A percentile compares a stretch with the other conserved stretches of the same genome.
These are phyloP conservation scores for Monilinia fructigena DNA, from an alignment of 2,329 filamentous ascomycete genomes.

Conservation along the genomic window DNA sequence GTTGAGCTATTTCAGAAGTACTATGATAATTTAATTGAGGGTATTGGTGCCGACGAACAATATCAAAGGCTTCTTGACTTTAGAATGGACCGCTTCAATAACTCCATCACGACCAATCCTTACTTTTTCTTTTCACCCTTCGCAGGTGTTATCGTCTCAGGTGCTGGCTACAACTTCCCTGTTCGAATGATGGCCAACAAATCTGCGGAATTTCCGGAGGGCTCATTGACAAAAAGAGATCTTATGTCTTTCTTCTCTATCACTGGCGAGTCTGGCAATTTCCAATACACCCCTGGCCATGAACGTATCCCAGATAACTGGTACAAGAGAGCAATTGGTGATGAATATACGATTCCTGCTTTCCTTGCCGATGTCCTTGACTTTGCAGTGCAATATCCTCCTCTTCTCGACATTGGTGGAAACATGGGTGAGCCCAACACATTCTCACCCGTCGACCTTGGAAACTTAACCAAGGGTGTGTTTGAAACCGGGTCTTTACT, in stretches of 20 bases:
- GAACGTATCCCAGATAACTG: slow-evolving; percentile 22
- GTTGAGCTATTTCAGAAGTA: slow-evolving; percentile 17
- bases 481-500: slow-evolving; percentile 46
- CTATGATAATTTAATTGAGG: slow-evolving; percentile 15
- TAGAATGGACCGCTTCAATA: slow-evolving; percentile 10
- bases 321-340: slow-evolving; percentile 20
- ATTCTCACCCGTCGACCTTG: slow-evolving; percentile 49
- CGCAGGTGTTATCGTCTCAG: slow-evolving; percentile 29
- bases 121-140: slow-evolving; percentile 52
- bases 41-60: slow-evolving; percentile 9
- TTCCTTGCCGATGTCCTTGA: neutral
- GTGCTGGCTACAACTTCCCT: slow-evolving; percentile 33
- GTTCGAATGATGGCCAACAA: slow-evolving; percentile 36
- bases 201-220: slow-evolving; percentile 35
- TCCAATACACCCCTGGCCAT: slow-evolving; percentile 20
- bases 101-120: slow-evolving; percentile 43
- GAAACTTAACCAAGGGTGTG: slow-evolving; percentile 46
- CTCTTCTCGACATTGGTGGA: slow-evolving; percentile 51
- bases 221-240: slow-evolving; percentile 42
- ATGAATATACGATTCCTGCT: slow-evolving; percentile 43
- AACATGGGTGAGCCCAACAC: slow-evolving; percentile 53
- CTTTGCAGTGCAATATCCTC: slow-evolving; percentile 44
- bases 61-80: slow-evolving; percentile 12
- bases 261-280: slow-evolving; percentile 26
- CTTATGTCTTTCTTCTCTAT: slow-evolving; percentile 40